Base-by-base conservation (phyloP, 192 early-diverging fungal genomes). In the Entomortierella beljakovae region DNA sequence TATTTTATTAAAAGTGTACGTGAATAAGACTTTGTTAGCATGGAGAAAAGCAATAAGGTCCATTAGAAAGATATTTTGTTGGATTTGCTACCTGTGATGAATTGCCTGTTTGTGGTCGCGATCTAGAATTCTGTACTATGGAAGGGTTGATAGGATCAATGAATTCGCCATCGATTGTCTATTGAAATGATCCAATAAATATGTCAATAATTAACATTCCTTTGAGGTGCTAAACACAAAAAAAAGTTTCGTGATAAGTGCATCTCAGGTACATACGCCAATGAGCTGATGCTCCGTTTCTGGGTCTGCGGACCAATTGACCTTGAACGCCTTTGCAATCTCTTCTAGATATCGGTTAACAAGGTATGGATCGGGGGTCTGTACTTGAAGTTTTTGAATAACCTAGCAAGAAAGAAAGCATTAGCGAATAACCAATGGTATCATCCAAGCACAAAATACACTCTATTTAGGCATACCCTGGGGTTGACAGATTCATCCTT, bases 291-390 rank as follows among this genome's bases (percentile, higher is more conserved):
- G 57, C 31, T 87, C 81, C 26, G 73, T 67, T 5, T 86, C 81
- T 32, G 79, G 81, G 32, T 87, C 74, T 0, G 89, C 81, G 6
- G 83, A 84, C 91, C 92, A 98, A 11, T 80, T 58, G 3, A 97
- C 89, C 54, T 90, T 88, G 66, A 93, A 96, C 0, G 91, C 83
- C 48, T 85, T 90, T 32, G 97, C 95, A 71, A 98, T 97, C 64
- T 94, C 93, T 62, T 92, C 93, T 40, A 98, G 74, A 70, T 98
- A 98, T 64, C 93, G 82, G 38, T 90, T 86, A 22, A 98, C 94
- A 9, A 98, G 86, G 32, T 89, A 86, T 2, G 84, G 60, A 53
- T 96, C 91, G 2, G 95, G 95, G n/a, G 94, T 90, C 68, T 89
- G 81, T 20, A 94, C 87, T 28, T 85, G 80, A 6, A 98, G 83